These are phyloP conservation scores for Tricholoma hemisulphureum DNA, from an alignment of 768 basidiomycete genomes.

Conservation along the genomic window DNA sequence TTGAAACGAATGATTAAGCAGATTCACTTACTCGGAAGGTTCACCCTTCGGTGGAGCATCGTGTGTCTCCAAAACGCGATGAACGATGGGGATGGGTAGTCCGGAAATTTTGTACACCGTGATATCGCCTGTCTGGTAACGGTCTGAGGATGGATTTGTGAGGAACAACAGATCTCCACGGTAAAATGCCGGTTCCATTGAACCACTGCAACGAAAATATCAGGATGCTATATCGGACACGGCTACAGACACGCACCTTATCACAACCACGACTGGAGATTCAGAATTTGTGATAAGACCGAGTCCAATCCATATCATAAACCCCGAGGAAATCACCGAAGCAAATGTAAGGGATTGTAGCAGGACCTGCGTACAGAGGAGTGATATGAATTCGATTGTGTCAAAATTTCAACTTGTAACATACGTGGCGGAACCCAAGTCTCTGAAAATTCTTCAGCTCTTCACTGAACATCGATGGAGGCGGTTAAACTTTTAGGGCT, in stretches of 20 bases:
- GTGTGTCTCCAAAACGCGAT: constrained; percentile 91
- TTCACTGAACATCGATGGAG: constrained; percentile 61
- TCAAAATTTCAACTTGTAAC: constrained; percentile 6
- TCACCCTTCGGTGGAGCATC: constrained; percentile 48
- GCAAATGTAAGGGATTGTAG: constrained; percentile 91
- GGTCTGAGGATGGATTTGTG: constrained; percentile 74
- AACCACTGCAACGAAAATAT: constrained; percentile 58
- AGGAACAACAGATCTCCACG: constrained; percentile 97
- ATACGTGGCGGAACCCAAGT: constrained; percentile 74
- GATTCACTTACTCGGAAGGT: constrained; percentile 32
- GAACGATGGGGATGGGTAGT: constrained; percentile 93
- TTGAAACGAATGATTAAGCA: not conserved
- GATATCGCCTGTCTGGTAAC: constrained; percentile 90
- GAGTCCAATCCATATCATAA: constrained; percentile 98
- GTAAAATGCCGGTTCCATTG: constrained; percentile 95
- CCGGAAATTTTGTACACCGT: constrained; percentile 97
- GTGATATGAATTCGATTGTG: no score
- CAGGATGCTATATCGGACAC: not conserved
- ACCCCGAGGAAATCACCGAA: constrained; percentile 83
- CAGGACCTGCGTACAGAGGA: constrained; percentile 53
- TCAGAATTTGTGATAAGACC: constrained; percentile 89
- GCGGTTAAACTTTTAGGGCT: not conserved
- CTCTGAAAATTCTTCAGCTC: constrained; percentile 71
- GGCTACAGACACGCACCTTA: constrained; percentile 73
- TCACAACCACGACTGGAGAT: constrained; percentile 93